Evolutionary conservation across 2,329 filamentous ascomycete genomes (phyloP), one percentile per base, ranked within the genome.

Genomic region (Xylaria sp.): DNA sequence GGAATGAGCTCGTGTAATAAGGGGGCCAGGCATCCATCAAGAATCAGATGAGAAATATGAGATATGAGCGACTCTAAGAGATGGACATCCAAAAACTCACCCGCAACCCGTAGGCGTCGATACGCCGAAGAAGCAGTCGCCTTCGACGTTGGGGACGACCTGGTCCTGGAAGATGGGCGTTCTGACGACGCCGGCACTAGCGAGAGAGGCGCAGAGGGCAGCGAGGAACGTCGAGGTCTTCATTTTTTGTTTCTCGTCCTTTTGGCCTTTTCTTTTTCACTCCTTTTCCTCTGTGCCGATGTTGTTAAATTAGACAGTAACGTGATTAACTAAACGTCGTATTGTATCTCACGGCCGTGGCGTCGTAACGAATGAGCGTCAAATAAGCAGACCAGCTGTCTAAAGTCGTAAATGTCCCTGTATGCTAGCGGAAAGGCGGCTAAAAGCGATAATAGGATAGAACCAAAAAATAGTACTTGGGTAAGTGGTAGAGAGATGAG

Each of bases 61-160:
- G n/a, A 50, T 13, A 1, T 10, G 13, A 25, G 10, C 55, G 23
- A n/a, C 3, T 25, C 9, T 15, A 54, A 28, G 48, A 51, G 39
- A 44, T 34, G 6, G 37, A 1, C 25, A 32, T 46, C 37, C 0
- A 2, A 57, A 39, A 44, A 82, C 86, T 73, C 76, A 89, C 87
- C 81, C 87, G 84, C 87, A 89, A 41, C 87, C 87, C 63, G 82
- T 80, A 4, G 87, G 86, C 39, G 87, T 89, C 5, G 84, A 82
- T 20, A 87, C 85, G 41, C 87, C 87, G 74, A 85, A 87, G 73
- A 83, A 86, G 76, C 87, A 89, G 76, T 89, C 87, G 34, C 82
- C 84, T 1, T 74, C 44, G 20, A 77, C 73, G 74, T 82, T 85
- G 34, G 80, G 74, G n/a, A 89, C 84, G 41, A 89, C 80, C 76